Base-by-base conservation (phyloP, 805 yeast species). In the Candida ficus region DNA sequence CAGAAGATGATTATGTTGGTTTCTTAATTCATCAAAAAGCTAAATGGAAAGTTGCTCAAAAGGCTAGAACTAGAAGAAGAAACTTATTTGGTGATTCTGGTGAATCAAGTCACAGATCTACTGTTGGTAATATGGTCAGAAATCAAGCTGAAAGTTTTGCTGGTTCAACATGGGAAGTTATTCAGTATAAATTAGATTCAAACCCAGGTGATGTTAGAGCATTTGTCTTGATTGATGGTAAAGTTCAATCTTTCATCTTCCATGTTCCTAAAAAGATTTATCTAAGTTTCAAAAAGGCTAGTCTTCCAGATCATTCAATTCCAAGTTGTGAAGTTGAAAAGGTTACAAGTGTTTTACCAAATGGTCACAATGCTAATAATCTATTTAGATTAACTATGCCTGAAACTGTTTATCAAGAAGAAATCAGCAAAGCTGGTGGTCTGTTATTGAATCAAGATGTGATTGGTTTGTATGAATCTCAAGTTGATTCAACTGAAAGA, bases 41-140 rank as follows among this genome's bases (percentile, higher is more conserved):
- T n/a, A 86, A 86, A 56, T 93, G 99, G 99, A 75, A 66, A 36
- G 66, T 78, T 11, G 95, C 88, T 57, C 72, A 75, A n/a, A 75
- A 76, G 46, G 83, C 82, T 44, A 73, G 88, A 50, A 73, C 71
- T 39, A 75, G 95, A 53, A 73, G 97, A 55, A 71, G 71, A 40
- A 80, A 78, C 47, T 61, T 95, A 20, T 91, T 93, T 67, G 99
- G 99, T 28, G 68, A 70, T 23, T 66, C 73, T 7, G 62, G 70
- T 2, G 74, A 67, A 21, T 57, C 78, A 3, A 65, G 80, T 2
- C 75, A 70, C 42, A 67, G 86, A 48, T 70, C 80, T 13, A 62
- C 76, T 4, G 80, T 91, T 33, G 83, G 89, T 8, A 74, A 74
- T 17, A 72, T 89, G 68, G 67, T 89, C 32, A 74, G 84, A 38